Base-by-base conservation (phyloP, 352 stramenopile species). In the Pythium graminicola region DNA sequence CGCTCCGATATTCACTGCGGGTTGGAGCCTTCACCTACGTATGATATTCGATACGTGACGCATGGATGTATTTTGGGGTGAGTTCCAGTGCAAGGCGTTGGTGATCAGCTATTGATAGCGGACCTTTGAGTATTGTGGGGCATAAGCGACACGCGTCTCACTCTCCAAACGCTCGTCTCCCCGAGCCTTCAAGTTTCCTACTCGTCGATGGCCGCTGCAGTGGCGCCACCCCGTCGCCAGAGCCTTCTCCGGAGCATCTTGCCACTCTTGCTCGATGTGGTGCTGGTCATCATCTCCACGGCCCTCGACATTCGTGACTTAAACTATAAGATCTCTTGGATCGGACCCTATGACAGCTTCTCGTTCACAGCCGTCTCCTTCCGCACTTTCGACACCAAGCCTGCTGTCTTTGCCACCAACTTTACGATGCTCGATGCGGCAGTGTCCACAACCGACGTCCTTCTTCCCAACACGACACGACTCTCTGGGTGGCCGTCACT, bases 301-400 rank as follows among this genome's bases (percentile, higher is more conserved):
- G 16, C 32, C 16, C 50, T 76, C 19, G 70, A 84, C 19, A 36
- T 50, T 3, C 73, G 70, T 6, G 73, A 81, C 65, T 52, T 81
- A 6, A 70, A 65, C 56, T 84, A 74, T 65, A 84, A 84, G n/a
- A 51, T 67, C 44, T 57, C 50, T 8, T 79, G 73, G 73, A 67
- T 84, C 47, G 73, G 70, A 1, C 70, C 73, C 23, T 60, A 60
- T 44, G 69, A 81, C 56, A 62, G 45, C 10, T 79, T 71, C 47
- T 65, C 57, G 26, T 78, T 77, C 60, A 50, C 56, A 14, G 54
- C 63, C 20, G 57, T 63, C 16, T 68, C 62, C 17, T 55, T 39
- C 14, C 48, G 54, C 10, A 39, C 28, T n/a, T 52, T 67, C 43
- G 43, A 61, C 44, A 22, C 32, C 29, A 60, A 31, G 3, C 32